These are phyloP conservation scores for Beauveria scarabaeidicola DNA, from an alignment of 2,329 filamentous ascomycete species.

Conservation along the genomic window DNA sequence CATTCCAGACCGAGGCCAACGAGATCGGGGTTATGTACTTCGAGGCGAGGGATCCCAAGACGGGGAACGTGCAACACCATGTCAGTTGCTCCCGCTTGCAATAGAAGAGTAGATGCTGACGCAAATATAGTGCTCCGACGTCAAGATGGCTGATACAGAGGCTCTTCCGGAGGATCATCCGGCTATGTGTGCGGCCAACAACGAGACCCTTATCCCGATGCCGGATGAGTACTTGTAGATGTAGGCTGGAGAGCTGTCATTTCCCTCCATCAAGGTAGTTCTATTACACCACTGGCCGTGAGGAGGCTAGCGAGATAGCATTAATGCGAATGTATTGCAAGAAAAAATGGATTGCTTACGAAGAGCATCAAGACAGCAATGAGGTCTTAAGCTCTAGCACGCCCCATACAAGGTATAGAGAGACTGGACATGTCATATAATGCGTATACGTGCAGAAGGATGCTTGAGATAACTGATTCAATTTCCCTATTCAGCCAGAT, in stretches of 20 bases:
- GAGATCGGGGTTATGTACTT: slow-evolving; percentile 6
- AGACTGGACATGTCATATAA: too few relatives aligned
- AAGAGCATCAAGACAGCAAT: too few relatives aligned
- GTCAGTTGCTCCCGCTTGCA: not conserved
- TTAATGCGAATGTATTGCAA: too few relatives aligned
- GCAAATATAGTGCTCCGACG: not conserved
- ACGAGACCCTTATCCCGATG: slow-evolving; percentile 6
- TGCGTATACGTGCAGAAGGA: too few relatives aligned
- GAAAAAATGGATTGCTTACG: too few relatives aligned
- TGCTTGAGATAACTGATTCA: too few relatives aligned
- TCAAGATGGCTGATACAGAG: not conserved
- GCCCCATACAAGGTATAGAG: too few relatives aligned
- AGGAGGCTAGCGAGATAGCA: too few relatives aligned
- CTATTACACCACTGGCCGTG: too few relatives aligned
- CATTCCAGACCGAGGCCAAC: not conserved
- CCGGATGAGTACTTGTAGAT: slow-evolving; percentile 1
- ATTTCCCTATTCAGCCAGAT: too few relatives aligned
- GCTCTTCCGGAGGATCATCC: slow-evolving; percentile 2
- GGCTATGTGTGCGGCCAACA: slow-evolving; percentile 3
- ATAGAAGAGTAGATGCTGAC: not conserved
- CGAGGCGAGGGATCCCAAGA: not conserved
- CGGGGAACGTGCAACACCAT: not conserved
- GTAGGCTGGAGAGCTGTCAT: not conserved
- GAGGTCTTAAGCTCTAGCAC: too few relatives aligned
- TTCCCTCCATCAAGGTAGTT: not conserved